Conservation (phyloP, 176 grass and related monocot genomes). For the Cenchrus purpureus region DNA sequence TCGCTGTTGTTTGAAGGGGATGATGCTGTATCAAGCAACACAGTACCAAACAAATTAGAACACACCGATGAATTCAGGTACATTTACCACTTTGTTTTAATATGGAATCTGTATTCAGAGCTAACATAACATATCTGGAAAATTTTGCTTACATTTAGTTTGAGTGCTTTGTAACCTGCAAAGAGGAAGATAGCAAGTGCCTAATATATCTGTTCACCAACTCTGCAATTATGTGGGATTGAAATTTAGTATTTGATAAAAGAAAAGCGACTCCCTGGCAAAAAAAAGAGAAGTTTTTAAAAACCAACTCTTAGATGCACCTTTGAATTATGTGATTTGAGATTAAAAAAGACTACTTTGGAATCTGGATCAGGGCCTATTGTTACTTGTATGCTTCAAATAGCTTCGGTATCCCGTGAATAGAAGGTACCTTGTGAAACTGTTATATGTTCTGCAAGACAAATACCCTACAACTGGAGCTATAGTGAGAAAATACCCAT, state of each 20-base stretch:
- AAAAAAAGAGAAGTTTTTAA: neutral
- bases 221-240: neutral
- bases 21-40: conserved; percentile 13
- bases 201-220: neutral
- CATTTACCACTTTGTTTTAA: neutral
- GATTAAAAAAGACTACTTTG: neutral
- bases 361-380: neutral
- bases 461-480: too few relatives aligned
- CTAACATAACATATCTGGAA: neutral
- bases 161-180: neutral
- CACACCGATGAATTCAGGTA: conserved; percentile 86
- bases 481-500: neutral
- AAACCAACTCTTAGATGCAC: neutral
- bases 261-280: neutral
- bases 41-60: conserved; percentile 53
- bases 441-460: neutral
- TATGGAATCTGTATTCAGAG: neutral
- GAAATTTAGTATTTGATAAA: neutral
- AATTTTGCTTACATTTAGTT: conserved; percentile 13
- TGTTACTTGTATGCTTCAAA: neutral
- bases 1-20: conserved; percentile 65
- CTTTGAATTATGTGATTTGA: neutral
- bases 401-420: neutral
- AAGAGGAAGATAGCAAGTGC: neutral
- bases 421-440: neutral